Base-by-base conservation (phyloP, 768 basidiomycete genomes). In the Agaricus subrufescens region DNA sequence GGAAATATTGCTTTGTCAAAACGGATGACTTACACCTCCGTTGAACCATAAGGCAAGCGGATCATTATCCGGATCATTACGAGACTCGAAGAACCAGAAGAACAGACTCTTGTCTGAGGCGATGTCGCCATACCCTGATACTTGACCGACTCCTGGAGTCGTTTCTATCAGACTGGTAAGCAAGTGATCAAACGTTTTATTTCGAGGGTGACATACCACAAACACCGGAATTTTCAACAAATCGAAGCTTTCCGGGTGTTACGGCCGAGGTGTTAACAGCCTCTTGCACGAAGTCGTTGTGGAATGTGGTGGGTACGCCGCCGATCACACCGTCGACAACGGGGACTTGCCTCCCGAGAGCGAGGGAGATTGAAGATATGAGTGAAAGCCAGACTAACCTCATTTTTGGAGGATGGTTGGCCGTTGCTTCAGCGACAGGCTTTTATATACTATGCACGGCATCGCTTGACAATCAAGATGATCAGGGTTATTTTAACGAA, bases 41-140 rank as follows among this genome's bases (percentile, higher is more conserved):
- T 86, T 86, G 58, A 86, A 80, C 86, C 85, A 86, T 8, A 86
- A 71, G 23, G 80, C 73, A 15, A 87, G 73, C n/a, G 85, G 84
- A 0, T 84, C 84, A 0, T 74, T 83, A 25, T 76, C 76, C 0
- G 84, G 76, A 61, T 82, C 80, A 26, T 80, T 79, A n/a, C 85
- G 79, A 0, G 85, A 76, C 11, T 72, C 84, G 60, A 87, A 87
- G 71, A 82, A 86, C 83, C 83, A 86, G 70, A 85, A 87, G 79
- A 81, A 86, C 26, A 85, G 72, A 66, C 84, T 86, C 62, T 84
- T 66, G n/a, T 70, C 73, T 1, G 78, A 66, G 1, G 78, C 75
- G 14, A 86, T 61, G 65, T 87, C 84, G 3, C 77, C 85, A 65
- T 86, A 87, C 0, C 85, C 84, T 4, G 84, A 82, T 0, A 80